Evolutionary conservation across 1,284 basidiomycete species (phyloP), one percentile per base, ranked within the genome.

Genomic region (Kwoniella shivajii): DNA sequence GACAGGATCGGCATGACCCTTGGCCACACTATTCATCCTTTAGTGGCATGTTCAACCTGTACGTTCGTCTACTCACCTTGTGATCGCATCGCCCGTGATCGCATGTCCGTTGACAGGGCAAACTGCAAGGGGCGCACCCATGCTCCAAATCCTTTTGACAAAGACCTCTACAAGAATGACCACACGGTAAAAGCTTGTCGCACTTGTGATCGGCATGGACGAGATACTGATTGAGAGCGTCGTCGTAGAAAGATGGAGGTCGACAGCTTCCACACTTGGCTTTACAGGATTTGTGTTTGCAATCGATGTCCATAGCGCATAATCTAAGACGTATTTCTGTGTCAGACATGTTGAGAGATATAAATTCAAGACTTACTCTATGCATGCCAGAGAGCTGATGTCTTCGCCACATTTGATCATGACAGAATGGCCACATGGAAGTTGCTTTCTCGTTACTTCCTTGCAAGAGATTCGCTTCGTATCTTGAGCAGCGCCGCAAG

Each of bases 1-100:
- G 60, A 3, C 77, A 42, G 16, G 39, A 42, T 6, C 39, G 10
- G 16, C 39, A 42, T 5, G 10, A 3, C 3, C 39, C 5, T 22
- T 20, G 4, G 7, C 39, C 39, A 42, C 39, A 42, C 39, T 42
- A 26, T 5, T 24, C 18, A 4, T 11, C 6, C 27, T 22, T 42
- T 22, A 42, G 39, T 20, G 39, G 6, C 6, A 24, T 20, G 16
- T 26, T 20, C 13, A 5, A 20, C 39, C 6, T 10, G 18, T 11
- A 9, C 14, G 27, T 11, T 42, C 22, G 27, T 22, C 10, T 3
- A 42, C 39, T 42, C 18, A 42, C 39, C 20, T 14, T 16, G 16
- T 42, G 39, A 9, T 42, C 5, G 20, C 39, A 42, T 9, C 11
- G 22, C 5, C 22, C 39, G 16, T 42, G 39, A 22, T 42, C 39